A percentile compares a stretch with the other conserved stretches of the same genome.
Conservation (phyloP, 345 rosid genomes). For the Syzygium aromaticum region DNA sequence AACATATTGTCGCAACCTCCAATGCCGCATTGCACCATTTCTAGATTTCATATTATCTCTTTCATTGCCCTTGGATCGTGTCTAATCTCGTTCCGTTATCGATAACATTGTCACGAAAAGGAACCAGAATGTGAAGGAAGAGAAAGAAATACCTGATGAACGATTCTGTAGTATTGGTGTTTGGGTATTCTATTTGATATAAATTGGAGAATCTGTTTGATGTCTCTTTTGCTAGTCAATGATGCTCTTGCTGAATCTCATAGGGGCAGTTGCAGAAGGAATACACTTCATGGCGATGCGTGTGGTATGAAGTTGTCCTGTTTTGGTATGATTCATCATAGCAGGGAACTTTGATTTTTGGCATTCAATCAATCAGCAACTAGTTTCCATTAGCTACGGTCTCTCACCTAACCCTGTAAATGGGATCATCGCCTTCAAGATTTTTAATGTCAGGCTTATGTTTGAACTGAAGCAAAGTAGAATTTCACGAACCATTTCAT, state of each 20-base stretch:
- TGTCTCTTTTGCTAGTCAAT: neutral
- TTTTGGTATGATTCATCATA: neutral
- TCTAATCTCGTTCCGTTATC: neutral
- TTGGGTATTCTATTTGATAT: neutral
- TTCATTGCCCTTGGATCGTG: neutral
- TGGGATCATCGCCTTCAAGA: neutral
- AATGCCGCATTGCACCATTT: neutral
- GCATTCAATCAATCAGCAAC: neutral
- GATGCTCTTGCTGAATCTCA: neutral
- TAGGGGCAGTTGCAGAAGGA: neutral
- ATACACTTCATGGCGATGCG: neutral
- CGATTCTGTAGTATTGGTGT: neutral
- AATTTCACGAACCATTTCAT: neutral
- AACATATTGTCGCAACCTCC: neutral
- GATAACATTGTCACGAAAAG: neutral
- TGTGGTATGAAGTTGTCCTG: neutral
- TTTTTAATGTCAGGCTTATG: neutral
- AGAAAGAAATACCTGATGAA: neutral
- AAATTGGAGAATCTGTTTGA: neutral
- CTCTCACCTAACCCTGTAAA: neutral
- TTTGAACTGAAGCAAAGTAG: neutral
- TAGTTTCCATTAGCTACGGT: neutral
- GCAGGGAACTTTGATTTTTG: neutral
- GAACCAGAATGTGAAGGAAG: neutral
- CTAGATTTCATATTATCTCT: neutral